Base-by-base conservation (phyloP, 2,329 filamentous ascomycete species). In the Alternaria sp. region DNA sequence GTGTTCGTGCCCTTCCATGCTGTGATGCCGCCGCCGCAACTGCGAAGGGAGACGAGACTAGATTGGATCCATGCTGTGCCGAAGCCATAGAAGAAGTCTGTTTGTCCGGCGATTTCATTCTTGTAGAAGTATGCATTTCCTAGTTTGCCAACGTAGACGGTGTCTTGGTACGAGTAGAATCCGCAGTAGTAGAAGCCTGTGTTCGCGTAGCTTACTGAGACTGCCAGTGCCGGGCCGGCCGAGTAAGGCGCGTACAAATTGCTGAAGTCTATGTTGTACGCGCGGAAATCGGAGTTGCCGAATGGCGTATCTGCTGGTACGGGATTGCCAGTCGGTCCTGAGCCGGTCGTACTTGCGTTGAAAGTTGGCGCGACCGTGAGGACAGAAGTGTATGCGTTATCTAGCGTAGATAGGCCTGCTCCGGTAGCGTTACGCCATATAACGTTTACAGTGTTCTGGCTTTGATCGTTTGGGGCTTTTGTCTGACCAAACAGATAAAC, bases 1-100 rank as follows among this genome's bases (percentile, higher is more conserved):
- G 88, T 90, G 74, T 90, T 90, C 0, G 85, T 84, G 28, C 86
- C 87, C 69, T 91, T 91, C 89, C 89, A 91, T 0, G 89, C 89
- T 0, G 87, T 89, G 55, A 91, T 86, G 11, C 89, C 89, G 16
- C 89, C 89, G 4, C 87, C 87, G 65, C 89, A 91, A 67, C 78
- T 81, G 10, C 89, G 85, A 12, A 91, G 81, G 0, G 81, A 79
- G 2, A 91, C 75, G 0, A 80, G 78, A 2, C 84, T 86, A 4
- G 81, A 79, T 57, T 87, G 82, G 41, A 90, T 81, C 82, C 85
- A 91, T 4, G 85, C 82, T 0, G 88, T 90, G 27, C 88, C 89
- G 69, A 90, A 90, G 9, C 88, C 88, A 70, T 90, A 91, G 20
- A 91, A 79, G 77, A 91, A 91, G 67, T 91, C 89, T 0, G 87